phyloP scores from a whole-genome alignment of 768 basidiomycete species.

The Piloderma croceum region DNA sequence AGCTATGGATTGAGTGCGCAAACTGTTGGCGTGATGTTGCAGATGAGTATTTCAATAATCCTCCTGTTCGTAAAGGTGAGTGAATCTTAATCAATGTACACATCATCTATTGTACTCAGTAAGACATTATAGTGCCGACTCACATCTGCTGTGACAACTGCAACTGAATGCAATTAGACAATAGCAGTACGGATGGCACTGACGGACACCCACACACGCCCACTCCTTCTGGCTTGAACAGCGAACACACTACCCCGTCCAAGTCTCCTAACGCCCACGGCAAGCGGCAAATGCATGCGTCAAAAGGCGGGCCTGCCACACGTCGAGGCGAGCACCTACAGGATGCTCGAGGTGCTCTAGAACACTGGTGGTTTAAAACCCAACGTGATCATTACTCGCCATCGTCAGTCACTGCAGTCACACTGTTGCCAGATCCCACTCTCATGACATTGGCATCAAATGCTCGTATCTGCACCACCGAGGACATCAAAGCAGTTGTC shows the following conservation, averaged over 20 bases:
- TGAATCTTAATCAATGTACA: too few relatives aligned
- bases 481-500: conserved; percentile 12
- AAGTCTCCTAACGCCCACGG: conserved; percentile 17
- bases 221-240: too few relatives aligned
- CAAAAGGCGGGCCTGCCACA: conserved; percentile 3
- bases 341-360: conserved; percentile 1
- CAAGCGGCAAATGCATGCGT: conserved; percentile 14
- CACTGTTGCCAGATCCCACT: conserved; percentile 21
- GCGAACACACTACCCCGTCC: too few relatives aligned
- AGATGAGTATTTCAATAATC: conserved; percentile 30
- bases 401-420: conserved; percentile 1
- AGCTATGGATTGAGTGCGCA: conserved; percentile 23
- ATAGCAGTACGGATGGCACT: too few relatives aligned
- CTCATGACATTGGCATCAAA: conserved; percentile 21
- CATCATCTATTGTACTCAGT: too few relatives aligned
- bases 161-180: too few relatives aligned
- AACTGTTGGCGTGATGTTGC: conserved; percentile 24
- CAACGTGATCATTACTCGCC: conserved; percentile 2
- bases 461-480: conserved; percentile 9
- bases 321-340: conserved; percentile 7
- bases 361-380: conserved; percentile 5
- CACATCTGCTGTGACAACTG: conserved; percentile 17
- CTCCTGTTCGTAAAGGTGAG: conserved; percentile 17
- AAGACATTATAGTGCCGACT: conserved; percentile 11
- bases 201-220: too few relatives aligned